Percentiles rank a stretch among this genome's conserved stretches.
These are phyloP conservation scores for Novymonas esmeraldas DNA, from an alignment of 208 protist species.

Conservation along the genomic window DNA sequence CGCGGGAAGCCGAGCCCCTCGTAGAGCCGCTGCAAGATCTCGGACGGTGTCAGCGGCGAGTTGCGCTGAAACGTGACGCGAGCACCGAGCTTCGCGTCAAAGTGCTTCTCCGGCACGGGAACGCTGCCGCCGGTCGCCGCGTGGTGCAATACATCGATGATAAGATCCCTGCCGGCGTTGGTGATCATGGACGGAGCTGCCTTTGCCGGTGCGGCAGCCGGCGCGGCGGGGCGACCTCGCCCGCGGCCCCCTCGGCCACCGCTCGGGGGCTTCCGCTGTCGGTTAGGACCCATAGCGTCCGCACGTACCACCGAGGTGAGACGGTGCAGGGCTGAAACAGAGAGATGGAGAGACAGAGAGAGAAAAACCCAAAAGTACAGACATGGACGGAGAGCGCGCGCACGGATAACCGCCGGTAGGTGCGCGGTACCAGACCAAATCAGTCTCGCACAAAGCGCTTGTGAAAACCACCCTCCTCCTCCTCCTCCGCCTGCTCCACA, in stretches of 20 bases:
- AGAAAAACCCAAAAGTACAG: too few relatives aligned
- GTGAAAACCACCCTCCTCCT: too few relatives aligned
- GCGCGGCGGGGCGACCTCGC: slow-evolving; percentile 28
- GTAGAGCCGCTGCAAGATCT: slow-evolving; percentile 76
- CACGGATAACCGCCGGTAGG: too few relatives aligned
- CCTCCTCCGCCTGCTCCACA: too few relatives aligned
- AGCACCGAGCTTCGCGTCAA: slow-evolving; percentile 59
- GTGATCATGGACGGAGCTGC: slow-evolving; percentile 74
- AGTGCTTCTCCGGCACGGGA: slow-evolving; percentile 86
- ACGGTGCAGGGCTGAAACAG: too few relatives aligned
- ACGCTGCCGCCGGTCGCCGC: slow-evolving; percentile 79
- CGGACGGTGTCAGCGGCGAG: slow-evolving; percentile 62
- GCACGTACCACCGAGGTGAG: too few relatives aligned
- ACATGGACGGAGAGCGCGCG: too few relatives aligned
- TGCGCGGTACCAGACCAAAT: too few relatives aligned
- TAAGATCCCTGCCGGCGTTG: slow-evolving; percentile 69
- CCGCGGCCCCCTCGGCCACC: slow-evolving; percentile 39
- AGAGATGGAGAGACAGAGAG: too few relatives aligned
- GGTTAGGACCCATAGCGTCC: slow-evolving; percentile 71
- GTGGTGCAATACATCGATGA: slow-evolving; percentile 91
- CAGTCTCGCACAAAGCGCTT: too few relatives aligned
- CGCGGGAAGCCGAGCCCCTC: slow-evolving; percentile 89
- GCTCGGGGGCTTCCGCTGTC: slow-evolving; percentile 61
- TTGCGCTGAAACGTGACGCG: slow-evolving; percentile 85
- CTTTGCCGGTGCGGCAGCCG: slow-evolving; percentile 20